These are phyloP conservation scores for Prinsepia uniflora DNA, from an alignment of 306 rosid genomes.

Conservation along the genomic window DNA sequence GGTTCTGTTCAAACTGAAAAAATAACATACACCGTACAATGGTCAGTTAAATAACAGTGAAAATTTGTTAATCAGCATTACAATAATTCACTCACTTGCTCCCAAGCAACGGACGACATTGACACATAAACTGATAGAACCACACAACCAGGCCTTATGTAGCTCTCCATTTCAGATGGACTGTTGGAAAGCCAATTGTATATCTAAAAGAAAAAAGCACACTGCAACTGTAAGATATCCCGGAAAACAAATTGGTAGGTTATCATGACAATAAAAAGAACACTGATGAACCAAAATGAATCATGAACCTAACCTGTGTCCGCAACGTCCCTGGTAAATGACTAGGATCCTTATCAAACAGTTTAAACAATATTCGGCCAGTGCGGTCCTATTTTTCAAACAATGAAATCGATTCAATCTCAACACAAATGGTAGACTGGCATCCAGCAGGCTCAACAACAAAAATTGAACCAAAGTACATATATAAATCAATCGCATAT, in stretches of 20 bases:
- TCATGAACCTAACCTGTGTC: conserved; percentile 53
- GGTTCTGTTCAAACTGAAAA: conserved; percentile 72
- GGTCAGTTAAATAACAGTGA: conserved; percentile 30
- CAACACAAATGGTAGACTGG: conserved; percentile 15
- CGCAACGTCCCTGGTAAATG: conserved; percentile 74
- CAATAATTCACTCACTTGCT: conserved; percentile 49
- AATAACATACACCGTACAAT: conserved; percentile 18
- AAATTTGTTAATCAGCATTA: conserved; percentile 18
- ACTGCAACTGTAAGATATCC: not conserved
- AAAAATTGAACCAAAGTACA: not conserved
- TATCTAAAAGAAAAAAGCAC: conserved; percentile 39
- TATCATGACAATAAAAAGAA: conserved; percentile 9
- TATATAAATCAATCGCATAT: not conserved
- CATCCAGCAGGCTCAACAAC: not conserved
- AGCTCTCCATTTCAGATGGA: conserved; percentile 92
- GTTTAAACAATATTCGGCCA: conserved; percentile 75
- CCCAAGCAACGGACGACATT: conserved; percentile 77
- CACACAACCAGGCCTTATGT: conserved; percentile 94
- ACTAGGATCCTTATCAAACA: conserved; percentile 88
- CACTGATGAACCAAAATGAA: not conserved
- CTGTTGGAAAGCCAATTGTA: conserved; percentile 82
- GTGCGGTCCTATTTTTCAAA: conserved; percentile 61
- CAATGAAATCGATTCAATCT: conserved; percentile 16
- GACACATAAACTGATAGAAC: conserved; percentile 69
- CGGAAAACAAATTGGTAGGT: not conserved